phyloP scores from a whole-genome alignment of 495 filamentous ascomycete genomes.

The Hyaloscypha hepaticicola region DNA sequence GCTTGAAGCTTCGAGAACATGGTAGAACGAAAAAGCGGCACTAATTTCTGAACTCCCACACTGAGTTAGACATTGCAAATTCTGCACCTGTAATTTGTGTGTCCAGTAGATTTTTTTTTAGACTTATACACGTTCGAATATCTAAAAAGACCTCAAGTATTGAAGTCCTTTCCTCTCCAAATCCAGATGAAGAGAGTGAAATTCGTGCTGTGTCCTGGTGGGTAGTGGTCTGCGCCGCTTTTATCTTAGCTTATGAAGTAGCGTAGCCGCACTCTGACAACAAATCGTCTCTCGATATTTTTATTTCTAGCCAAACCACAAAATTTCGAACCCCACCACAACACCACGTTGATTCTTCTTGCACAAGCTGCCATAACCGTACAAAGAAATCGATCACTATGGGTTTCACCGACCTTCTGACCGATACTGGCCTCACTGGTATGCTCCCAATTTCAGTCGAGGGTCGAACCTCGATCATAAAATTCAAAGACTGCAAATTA shows the following conservation, averaged over 20 bases:
- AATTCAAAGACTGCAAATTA: conserved; percentile 38
- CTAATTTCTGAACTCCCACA: background rate
- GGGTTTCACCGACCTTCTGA: conserved; percentile 93
- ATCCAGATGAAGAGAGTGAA: background rate
- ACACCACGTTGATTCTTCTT: conserved; percentile 10
- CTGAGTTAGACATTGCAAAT: too few relatives aligned
- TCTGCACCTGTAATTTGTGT: too few relatives aligned
- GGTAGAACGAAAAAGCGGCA: background rate
- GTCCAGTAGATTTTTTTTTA: too few relatives aligned
- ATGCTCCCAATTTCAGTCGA: conserved; percentile 25
- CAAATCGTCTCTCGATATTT: background rate
- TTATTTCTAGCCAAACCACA: conserved; percentile 3
- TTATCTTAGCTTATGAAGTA: background rate
- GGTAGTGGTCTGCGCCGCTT: background rate
- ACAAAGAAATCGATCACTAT: conserved; percentile 46
- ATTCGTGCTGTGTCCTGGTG: too few relatives aligned
- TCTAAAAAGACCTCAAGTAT: background rate
- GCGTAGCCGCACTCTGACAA: background rate
- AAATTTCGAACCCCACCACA: conserved; percentile 22
- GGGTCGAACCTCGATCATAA: conserved; percentile 14
- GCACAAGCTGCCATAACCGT: conserved; percentile 5
- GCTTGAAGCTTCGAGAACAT: conserved; percentile 12
- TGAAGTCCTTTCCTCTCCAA: background rate
- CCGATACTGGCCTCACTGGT: conserved; percentile 84
- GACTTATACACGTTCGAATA: too few relatives aligned